Evolutionary conservation across 345 rosid genomes (phyloP), one percentile per base, ranked within the genome.

Genomic region (Moricandia moricandioides): DNA sequence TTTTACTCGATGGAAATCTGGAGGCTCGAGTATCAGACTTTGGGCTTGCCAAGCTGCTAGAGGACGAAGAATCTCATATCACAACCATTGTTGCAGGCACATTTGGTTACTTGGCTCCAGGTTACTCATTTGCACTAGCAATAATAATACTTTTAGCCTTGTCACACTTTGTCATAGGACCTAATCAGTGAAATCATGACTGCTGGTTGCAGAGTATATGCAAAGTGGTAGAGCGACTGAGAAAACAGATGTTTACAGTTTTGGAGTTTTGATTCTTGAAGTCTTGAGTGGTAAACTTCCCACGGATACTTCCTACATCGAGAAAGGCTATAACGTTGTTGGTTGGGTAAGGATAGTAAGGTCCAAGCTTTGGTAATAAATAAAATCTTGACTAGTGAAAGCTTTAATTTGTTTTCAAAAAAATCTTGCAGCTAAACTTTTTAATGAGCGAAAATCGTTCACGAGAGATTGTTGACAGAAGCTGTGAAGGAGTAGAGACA

Each of bases 141-240:
- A 47, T 26, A 49, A 47, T 16, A 72, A 7, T 49, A 16, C 35
- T 33, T 33, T 13, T 43, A 70, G 27, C 35, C 37, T 66, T 55
- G 40, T 39, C 7, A 64, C 55, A 5, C 35, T 47, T 56, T 37
- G 58, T 73, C 16, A 5, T 56, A 21, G 7, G 10, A 65, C 34
- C 17, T 65, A 39, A 24, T 40, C 27, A n/a, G 13, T 74, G 35
- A 34, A 62, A 35, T 72, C 29, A 62, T 72, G 76, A 24, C 40
- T 54, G n/a, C 8, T 66, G 35, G 31, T 75, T 75, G 79, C 88
- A 94, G 97, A 95, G 77, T 95, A 95, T 62, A 92, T 95, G 99
- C 96, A 84, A 78, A 95, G 97, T 65, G 98, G 99, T 67, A 89
- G 99, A 83, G 98, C 99, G 74, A 95, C 99, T n/a, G 98, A 95